Evolutionary conservation across 2,329 filamentous ascomycete species (phyloP).

Genomic region (Ophiosphaerella korrae): DNA sequence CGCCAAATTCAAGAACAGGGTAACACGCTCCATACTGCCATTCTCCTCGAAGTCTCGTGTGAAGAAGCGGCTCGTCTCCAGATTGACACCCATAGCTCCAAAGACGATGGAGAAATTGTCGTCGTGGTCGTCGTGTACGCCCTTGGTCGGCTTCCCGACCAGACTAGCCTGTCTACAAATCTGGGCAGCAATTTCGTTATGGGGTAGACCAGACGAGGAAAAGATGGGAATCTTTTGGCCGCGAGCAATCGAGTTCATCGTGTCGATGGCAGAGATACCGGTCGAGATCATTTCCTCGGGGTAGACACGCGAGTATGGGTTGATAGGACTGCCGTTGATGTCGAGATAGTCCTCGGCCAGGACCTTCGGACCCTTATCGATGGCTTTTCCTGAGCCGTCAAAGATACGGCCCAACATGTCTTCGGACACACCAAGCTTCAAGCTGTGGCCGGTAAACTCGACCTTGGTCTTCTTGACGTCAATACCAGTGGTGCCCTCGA

Average conservation of each 20-base stretch:
- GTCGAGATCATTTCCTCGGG: constrained; percentile 99
- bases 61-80: constrained; percentile 98
- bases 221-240: constrained; percentile 99
- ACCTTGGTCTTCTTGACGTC: constrained; percentile 99
- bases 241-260: constrained; percentile 91
- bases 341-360: constrained; percentile 97
- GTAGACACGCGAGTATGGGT: constrained; percentile 96
- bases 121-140: constrained; percentile 92
- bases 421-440: constrained; percentile 98
- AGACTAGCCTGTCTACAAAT: constrained; percentile 97
- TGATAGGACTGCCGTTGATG: constrained; percentile 98
- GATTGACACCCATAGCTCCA: constrained; percentile 99
- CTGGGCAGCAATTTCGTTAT: constrained; percentile 99
- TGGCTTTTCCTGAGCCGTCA: constrained; percentile 95
- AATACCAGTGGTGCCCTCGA: constrained; percentile 95
- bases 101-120: constrained; percentile 99
- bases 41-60: constrained; percentile 99
- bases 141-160: constrained; percentile 92
- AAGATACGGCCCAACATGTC: constrained; percentile 99
- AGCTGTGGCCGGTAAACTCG: constrained; percentile 93
- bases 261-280: constrained; percentile 98
- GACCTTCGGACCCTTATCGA: constrained; percentile 98
- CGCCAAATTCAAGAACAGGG: constrained; percentile 97
- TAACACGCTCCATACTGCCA: constrained; percentile 95
- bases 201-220: constrained; percentile 95